Percentiles rank a stretch among this genome's conserved stretches.
phyloP scores from a whole-genome alignment of 306 rosid genomes.

The cucumber (Cucumis sativus) region DNA sequence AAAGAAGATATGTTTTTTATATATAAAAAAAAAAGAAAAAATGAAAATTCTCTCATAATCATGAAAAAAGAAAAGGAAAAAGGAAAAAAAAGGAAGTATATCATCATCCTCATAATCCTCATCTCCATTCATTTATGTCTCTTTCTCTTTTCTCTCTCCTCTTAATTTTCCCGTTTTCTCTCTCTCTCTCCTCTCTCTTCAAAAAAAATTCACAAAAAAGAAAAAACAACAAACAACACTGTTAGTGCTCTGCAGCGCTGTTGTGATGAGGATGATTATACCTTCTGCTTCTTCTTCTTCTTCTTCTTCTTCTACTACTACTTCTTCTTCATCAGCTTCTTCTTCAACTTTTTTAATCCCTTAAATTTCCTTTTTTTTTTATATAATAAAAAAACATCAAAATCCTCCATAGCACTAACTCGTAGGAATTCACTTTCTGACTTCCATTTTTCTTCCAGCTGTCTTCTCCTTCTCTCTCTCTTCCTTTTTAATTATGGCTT shows the following conservation, averaged over 20 bases:
- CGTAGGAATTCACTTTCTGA: conserved; percentile 32
- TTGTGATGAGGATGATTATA: conserved; percentile 15
- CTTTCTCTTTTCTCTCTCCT: conserved; percentile 1
- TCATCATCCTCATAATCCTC: conserved; percentile 22
- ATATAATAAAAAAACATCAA: conserved; percentile 7
- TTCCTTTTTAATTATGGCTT: background rate
- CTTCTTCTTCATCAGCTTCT: background rate
- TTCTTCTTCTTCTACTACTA: background rate
- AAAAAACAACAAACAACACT: background rate
- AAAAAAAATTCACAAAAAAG: too few species aligned
- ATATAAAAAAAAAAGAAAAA: too few species aligned
- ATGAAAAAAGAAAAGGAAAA: conserved; percentile 2
- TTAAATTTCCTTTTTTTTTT: background rate
- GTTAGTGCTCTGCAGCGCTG: conserved; percentile 14
- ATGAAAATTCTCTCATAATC: conserved; percentile 13
- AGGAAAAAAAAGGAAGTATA: background rate
- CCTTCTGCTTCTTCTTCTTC: background rate
- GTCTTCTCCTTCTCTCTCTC: conserved; percentile 13
- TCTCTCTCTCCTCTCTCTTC: background rate
- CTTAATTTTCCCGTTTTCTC: background rate
- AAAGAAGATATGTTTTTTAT: too few species aligned
- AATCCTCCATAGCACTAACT: conserved; percentile 21
- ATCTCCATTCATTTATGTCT: conserved; percentile 27
- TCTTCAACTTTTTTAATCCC: background rate
- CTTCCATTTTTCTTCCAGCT: conserved; percentile 25